Conservation (phyloP, 768 basidiomycete genomes). For the Suillus alpinus region DNA sequence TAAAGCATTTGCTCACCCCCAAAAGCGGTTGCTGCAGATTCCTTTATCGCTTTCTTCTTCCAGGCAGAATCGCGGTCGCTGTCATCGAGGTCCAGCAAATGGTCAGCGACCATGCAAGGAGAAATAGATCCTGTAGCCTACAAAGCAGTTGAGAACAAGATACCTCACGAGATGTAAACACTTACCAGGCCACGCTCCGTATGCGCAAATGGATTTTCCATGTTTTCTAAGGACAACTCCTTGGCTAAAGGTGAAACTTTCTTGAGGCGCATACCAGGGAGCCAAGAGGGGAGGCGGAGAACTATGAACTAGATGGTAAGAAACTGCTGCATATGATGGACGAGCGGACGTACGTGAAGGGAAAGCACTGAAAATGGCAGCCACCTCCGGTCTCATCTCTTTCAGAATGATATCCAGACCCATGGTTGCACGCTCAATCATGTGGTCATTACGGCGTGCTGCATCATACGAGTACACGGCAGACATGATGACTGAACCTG, state of each 20-base stretch:
- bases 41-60: slow-evolving; percentile 3
- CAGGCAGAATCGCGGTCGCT: neutral
- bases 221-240: neutral
- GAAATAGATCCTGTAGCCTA: slow-evolving; percentile 22
- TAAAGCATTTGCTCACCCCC: neutral
- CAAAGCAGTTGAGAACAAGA: neutral
- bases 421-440: neutral
- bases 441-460: neutral
- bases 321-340: slow-evolving; percentile 15
- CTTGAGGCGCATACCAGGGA: slow-evolving; percentile 11
- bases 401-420: neutral
- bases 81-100: neutral
- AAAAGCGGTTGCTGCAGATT: slow-evolving; percentile 3
- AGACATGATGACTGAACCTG: slow-evolving; percentile 8
- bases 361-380: slow-evolving; percentile 3
- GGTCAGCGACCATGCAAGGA: slow-evolving; percentile 9
- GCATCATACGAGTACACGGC: slow-evolving; percentile 10
- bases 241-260: neutral
- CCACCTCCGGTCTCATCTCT: slow-evolving; percentile 5
- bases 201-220: slow-evolving; percentile 7
- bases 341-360: slow-evolving; percentile 2
- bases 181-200: slow-evolving; percentile 6
- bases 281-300: slow-evolving; percentile 8
- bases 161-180: neutral
- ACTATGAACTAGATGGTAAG: slow-evolving; percentile 1